Evolutionary conservation across 2,329 filamentous ascomycete genomes (phyloP).

Genomic region (Talaromyces islandicus): DNA sequence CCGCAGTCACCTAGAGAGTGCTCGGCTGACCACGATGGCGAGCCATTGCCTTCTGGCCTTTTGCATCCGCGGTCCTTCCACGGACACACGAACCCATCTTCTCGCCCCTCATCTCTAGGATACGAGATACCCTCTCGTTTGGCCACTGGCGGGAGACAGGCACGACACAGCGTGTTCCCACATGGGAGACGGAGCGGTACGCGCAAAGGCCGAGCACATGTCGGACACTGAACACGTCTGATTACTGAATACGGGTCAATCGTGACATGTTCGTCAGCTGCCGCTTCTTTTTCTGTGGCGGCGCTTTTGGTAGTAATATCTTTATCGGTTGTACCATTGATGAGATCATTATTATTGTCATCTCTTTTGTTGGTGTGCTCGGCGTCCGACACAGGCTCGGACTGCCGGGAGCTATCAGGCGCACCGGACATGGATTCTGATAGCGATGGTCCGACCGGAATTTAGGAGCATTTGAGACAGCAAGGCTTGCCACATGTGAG

Average conservation of each 20-base stretch:
- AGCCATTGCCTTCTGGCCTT: background rate
- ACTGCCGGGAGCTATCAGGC: background rate
- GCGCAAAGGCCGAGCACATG: slow-evolving; percentile 63
- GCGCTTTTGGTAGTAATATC: background rate
- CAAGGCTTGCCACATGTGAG: background rate
- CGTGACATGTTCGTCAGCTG: background rate
- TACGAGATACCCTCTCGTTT: slow-evolving; percentile 68
- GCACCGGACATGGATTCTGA: background rate
- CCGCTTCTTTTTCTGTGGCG: background rate
- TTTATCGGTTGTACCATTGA: background rate
- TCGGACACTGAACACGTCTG: slow-evolving; percentile 69
- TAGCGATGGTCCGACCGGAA: background rate
- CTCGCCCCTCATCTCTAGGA: slow-evolving; percentile 60
- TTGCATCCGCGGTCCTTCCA: slow-evolving; percentile 26
- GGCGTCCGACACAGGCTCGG: background rate
- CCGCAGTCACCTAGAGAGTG: slow-evolving; percentile 74
- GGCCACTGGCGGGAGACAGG: slow-evolving; percentile 64
- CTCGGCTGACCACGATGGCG: slow-evolving; percentile 53
- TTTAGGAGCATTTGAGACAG: background rate
- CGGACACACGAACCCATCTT: slow-evolving; percentile 69
- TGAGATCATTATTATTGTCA: background rate
- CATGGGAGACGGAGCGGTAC: slow-evolving; percentile 74
- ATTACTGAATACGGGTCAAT: slow-evolving; percentile 50
- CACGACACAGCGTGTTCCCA: slow-evolving; percentile 68
- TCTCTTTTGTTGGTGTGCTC: background rate